A percentile compares a stretch with the other conserved stretches of the same genome.
These are phyloP conservation scores for Clarireedia monteithiana DNA, from an alignment of 2,329 filamentous ascomycete genomes.

Conservation along the genomic window DNA sequence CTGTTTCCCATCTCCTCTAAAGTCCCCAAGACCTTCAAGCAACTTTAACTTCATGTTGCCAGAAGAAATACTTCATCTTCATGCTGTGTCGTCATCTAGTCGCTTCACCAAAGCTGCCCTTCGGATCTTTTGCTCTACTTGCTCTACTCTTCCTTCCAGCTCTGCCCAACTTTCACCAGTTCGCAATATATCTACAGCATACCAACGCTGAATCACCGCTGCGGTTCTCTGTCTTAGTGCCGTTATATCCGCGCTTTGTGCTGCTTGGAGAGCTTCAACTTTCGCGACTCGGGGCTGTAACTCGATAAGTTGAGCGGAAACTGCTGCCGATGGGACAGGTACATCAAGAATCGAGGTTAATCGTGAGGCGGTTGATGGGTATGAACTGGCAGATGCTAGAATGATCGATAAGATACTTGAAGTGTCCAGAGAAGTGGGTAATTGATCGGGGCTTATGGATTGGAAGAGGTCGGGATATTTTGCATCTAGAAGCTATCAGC, in stretches of 20 bases:
- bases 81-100: slow-evolving; percentile 17
- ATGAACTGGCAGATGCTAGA: slow-evolving; percentile 28
- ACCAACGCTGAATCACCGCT: slow-evolving; percentile 27
- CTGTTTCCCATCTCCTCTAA: neutral
- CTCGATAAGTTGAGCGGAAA: slow-evolving; percentile 28
- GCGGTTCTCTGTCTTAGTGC: slow-evolving; percentile 26
- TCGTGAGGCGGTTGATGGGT: slow-evolving; percentile 28
- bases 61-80: slow-evolving; percentile 8
- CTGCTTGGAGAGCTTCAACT: slow-evolving; percentile 25
- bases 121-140: slow-evolving; percentile 24
- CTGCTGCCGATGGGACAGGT: slow-evolving; percentile 25
- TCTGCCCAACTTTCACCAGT: slow-evolving; percentile 29
- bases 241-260: slow-evolving; percentile 25
- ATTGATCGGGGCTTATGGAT: slow-evolving; percentile 17
- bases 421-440: slow-evolving; percentile 25
- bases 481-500: slow-evolving; percentile 22
- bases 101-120: slow-evolving; percentile 16
- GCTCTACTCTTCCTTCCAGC: slow-evolving; percentile 25
- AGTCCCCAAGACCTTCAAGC: neutral
- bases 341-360: slow-evolving; percentile 28
- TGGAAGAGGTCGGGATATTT: slow-evolving; percentile 29
- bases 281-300: slow-evolving; percentile 27
- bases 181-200: slow-evolving; percentile 24
- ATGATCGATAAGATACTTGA: slow-evolving; percentile 24
- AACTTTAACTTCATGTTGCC: slow-evolving; percentile 17